These are phyloP conservation scores for Phlyctochytrium planicorne DNA, from an alignment of 192 early-diverging fungal species.

Conservation along the genomic window DNA sequence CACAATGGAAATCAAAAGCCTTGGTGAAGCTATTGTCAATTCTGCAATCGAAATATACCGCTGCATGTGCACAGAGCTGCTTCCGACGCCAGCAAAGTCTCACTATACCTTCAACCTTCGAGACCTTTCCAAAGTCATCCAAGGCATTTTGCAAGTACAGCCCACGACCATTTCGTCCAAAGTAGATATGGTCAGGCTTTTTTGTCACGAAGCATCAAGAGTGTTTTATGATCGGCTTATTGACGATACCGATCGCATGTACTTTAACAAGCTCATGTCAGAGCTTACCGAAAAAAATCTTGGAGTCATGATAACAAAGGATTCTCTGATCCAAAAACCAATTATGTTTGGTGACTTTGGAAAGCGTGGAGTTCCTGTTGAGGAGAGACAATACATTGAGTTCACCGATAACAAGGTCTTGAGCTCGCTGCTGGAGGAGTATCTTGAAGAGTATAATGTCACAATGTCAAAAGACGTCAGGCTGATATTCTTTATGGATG, in stretches of 20 bases:
- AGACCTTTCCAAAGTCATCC: slow-evolving; percentile 60
- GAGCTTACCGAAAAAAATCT: slow-evolving; percentile 61
- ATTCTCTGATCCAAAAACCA: slow-evolving; percentile 47
- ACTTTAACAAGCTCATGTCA: slow-evolving; percentile 54
- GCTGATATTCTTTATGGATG: slow-evolving; percentile 63
- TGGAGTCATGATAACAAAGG: slow-evolving; percentile 44
- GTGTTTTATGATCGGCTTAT: slow-evolving; percentile 59
- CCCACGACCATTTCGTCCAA: slow-evolving; percentile 43
- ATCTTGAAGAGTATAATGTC: slow-evolving; percentile 64
- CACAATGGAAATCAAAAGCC: slow-evolving; percentile 38
- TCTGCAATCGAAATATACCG: slow-evolving; percentile 59
- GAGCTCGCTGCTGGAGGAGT: slow-evolving; percentile 56
- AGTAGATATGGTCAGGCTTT: slow-evolving; percentile 52
- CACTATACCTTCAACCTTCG: slow-evolving; percentile 64
- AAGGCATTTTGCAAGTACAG: slow-evolving; percentile 54
- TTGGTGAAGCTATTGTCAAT: slow-evolving; percentile 52
- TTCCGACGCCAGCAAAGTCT: slow-evolving; percentile 60
- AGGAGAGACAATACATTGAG: slow-evolving; percentile 55
- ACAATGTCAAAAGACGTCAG: slow-evolving; percentile 56
- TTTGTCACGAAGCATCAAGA: slow-evolving; percentile 57
- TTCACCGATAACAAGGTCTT: slow-evolving; percentile 53
- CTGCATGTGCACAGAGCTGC: slow-evolving; percentile 55
- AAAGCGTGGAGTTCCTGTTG: slow-evolving; percentile 55
- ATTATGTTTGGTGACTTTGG: slow-evolving; percentile 62
- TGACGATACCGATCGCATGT: slow-evolving; percentile 50